Percentiles rank a stretch among this genome's conserved stretches.
phyloP scores from a whole-genome alignment of 768 basidiomycete genomes.

The Lyophyllum shimeji region DNA sequence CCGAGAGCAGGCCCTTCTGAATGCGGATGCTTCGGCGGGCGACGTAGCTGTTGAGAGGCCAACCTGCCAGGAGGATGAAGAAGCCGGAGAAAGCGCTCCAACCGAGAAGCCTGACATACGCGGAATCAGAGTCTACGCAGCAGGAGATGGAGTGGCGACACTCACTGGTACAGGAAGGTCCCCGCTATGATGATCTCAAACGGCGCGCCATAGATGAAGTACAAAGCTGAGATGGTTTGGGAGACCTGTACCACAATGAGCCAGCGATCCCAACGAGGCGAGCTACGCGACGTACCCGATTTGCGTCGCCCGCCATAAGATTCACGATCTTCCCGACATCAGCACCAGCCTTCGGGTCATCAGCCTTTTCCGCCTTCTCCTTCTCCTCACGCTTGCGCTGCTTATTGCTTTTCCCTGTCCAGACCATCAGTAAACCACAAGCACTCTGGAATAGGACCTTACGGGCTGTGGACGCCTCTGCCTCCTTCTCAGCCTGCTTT shows the following conservation, averaged over 20 bases:
- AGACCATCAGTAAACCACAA: not conserved
- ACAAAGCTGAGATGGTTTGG: conserved; percentile 52
- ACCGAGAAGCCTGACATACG: conserved; percentile 51
- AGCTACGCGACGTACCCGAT: conserved; percentile 39
- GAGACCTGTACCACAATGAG: conserved; percentile 35
- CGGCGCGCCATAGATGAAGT: conserved; percentile 74
- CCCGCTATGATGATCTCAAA: conserved; percentile 76
- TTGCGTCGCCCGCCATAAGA: conserved; percentile 81
- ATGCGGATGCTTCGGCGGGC: conserved; percentile 59
- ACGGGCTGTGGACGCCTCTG: conserved; percentile 32
- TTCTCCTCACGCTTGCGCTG: conserved; percentile 36
- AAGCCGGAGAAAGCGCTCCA: conserved; percentile 77
- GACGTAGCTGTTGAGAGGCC: conserved; percentile 71
- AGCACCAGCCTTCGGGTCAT: conserved; percentile 72
- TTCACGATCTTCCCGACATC: conserved; percentile 91
- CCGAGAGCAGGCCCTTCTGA: conserved; percentile 56
- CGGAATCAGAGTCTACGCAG: not conserved
- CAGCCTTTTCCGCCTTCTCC: conserved; percentile 38
- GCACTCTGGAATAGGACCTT: not conserved
- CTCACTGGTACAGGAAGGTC: conserved; percentile 74
- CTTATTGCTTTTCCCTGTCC: conserved; percentile 6
- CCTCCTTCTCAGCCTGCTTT: conserved; percentile 34
- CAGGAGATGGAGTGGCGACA: conserved; percentile 11
- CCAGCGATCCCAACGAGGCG: not conserved
- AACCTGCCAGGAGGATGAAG: conserved; percentile 59